Conservation (phyloP, 768 basidiomycete species). For the Russula olivacea region DNA sequence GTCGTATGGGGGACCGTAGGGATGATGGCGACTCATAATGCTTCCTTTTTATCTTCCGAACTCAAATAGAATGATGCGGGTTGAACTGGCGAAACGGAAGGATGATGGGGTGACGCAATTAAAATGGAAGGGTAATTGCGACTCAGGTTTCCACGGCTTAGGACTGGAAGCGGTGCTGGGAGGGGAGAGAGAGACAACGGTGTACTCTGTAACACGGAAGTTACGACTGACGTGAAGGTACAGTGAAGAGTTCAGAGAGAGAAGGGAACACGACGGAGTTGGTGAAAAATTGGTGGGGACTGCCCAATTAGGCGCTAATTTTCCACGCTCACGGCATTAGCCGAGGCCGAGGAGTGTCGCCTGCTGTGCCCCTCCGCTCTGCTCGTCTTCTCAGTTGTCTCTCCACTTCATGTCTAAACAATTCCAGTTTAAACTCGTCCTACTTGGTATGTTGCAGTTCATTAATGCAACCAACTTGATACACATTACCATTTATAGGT, state of each 20-base stretch:
- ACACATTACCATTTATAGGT: slow-evolving; percentile 43
- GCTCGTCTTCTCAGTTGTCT: slow-evolving; percentile 17
- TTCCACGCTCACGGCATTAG: slow-evolving; percentile 4
- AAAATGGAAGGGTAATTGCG: slow-evolving; percentile 10
- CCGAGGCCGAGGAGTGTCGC: not conserved
- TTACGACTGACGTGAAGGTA: slow-evolving; percentile 18
- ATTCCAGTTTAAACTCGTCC: slow-evolving; percentile 93
- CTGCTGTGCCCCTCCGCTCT: not conserved
- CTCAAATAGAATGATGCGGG: slow-evolving; percentile 23
- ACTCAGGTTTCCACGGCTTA: slow-evolving; percentile 10
- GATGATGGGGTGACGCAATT: slow-evolving; percentile 12
- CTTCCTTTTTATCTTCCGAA: slow-evolving; percentile 27
- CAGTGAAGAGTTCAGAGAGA: slow-evolving; percentile 9
- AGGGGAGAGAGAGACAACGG: slow-evolving; percentile 14
- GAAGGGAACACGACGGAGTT: not conserved
- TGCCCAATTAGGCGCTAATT: not conserved
- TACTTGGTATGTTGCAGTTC: slow-evolving; percentile 60
- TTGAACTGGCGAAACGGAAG: slow-evolving; percentile 17
- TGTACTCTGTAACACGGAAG: slow-evolving; percentile 22
- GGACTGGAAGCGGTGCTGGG: not conserved
- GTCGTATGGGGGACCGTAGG: slow-evolving; percentile 49
- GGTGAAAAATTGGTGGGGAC: not conserved
- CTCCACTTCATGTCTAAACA: slow-evolving; percentile 73
- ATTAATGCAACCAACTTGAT: not conserved
- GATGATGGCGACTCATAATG: slow-evolving; percentile 84